Percentiles rank a stretch among this genome's conserved stretches.
Conservation (phyloP, 176 grass and related monocot genomes). For the Raddia distichophylla region DNA sequence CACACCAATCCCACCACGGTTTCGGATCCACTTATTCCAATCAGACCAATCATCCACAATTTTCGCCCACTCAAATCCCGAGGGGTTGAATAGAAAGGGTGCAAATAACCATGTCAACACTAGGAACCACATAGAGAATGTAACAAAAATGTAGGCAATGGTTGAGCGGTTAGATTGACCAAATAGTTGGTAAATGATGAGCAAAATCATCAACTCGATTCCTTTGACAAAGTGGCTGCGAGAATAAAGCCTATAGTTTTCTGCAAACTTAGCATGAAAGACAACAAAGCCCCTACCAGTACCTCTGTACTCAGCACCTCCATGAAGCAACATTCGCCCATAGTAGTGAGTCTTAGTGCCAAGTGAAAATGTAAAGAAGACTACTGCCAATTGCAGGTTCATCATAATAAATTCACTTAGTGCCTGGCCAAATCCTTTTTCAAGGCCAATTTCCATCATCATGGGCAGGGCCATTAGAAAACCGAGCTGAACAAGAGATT, state of each 20-base stretch:
- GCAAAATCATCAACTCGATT: conserved; percentile 86
- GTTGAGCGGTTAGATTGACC: conserved; percentile 73
- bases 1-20: conserved; percentile 90
- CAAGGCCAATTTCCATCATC: conserved; percentile 99
- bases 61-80: conserved; percentile 96
- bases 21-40: conserved; percentile 96
- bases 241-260: conserved; percentile 94
- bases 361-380: conserved; percentile 97
- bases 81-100: conserved; percentile 92
- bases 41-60: conserved; percentile 93
- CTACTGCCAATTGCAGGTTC: conserved; percentile 81
- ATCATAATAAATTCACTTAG: conserved; percentile 90
- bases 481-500: conserved; percentile 91
- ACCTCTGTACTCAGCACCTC: conserved; percentile 86
- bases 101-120: conserved; percentile 93
- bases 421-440: conserved; percentile 86
- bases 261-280: conserved; percentile 98
- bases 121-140: conserved; percentile 84
- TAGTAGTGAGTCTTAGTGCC: conserved; percentile 94
- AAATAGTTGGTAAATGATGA: conserved; percentile 83
- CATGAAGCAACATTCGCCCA: conserved; percentile 90
- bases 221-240: conserved; percentile 97
- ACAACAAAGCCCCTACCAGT: conserved; percentile 90
- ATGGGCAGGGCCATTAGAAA: conserved; percentile 96
- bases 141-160: conserved; percentile 74